phyloP scores from a whole-genome alignment of 305 asterid genomes.

The Fraxinus baroniana region DNA sequence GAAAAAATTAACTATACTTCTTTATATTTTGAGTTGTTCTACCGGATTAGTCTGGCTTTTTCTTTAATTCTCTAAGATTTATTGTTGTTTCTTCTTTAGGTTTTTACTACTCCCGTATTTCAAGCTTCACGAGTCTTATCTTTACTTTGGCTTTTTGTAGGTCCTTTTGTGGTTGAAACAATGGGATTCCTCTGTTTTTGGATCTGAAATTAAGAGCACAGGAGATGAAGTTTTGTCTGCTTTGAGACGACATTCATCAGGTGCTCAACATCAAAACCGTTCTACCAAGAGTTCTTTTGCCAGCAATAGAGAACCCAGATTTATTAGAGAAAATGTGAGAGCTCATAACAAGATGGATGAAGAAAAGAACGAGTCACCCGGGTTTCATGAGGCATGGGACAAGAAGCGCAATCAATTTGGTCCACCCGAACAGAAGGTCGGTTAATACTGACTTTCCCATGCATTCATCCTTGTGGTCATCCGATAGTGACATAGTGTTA shows the following conservation, averaged over 20 bases:
- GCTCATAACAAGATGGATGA: constrained; percentile 40
- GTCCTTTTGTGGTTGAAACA: constrained; percentile 97
- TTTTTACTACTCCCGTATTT: constrained; percentile 21
- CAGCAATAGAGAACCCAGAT: constrained; percentile 45
- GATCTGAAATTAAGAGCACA: constrained; percentile 91
- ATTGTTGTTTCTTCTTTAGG: constrained; percentile 8
- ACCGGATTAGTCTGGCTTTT: constrained; percentile 10
- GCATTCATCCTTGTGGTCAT: neutral
- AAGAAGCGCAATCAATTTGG: constrained; percentile 55
- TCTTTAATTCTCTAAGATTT: constrained; percentile 14
- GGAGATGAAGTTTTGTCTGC: constrained; percentile 79
- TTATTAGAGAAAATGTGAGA: constrained; percentile 35
- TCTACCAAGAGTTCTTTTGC: constrained; percentile 48
- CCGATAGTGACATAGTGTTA: neutral
- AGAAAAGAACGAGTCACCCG: constrained; percentile 48
- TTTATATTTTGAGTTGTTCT: neutral
- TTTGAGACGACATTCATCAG: constrained; percentile 77
- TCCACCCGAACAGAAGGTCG: constrained; percentile 91
- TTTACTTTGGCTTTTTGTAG: constrained; percentile 43
- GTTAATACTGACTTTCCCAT: constrained; percentile 14
- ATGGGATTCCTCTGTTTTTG: constrained; percentile 95
- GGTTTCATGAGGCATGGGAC: constrained; percentile 56
- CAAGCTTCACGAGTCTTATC: constrained; percentile 12
- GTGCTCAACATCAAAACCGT: constrained; percentile 52
- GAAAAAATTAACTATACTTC: neutral